A percentile compares a stretch with the other conserved stretches of the same genome.
These are phyloP conservation scores for Simplicillium aogashimaense DNA, from an alignment of 2,329 filamentous ascomycete genomes.

Conservation along the genomic window DNA sequence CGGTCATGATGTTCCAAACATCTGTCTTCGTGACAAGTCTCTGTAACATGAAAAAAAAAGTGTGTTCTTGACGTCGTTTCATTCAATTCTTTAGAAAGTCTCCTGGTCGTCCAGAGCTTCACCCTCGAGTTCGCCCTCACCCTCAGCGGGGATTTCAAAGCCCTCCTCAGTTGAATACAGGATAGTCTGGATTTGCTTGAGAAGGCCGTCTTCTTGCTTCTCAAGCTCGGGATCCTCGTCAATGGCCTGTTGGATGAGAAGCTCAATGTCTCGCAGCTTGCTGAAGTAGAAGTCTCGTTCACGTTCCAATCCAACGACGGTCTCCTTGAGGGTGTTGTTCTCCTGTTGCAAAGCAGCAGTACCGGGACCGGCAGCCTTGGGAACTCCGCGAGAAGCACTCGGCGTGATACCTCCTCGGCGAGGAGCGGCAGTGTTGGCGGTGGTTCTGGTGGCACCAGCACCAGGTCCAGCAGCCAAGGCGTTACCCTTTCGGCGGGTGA, in stretches of 20 bases:
- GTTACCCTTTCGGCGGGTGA: conserved; percentile 72
- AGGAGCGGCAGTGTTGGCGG: conserved; percentile 39
- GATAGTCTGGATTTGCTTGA: conserved; percentile 95
- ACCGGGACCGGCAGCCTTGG: conserved; percentile 43
- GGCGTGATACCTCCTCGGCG: conserved; percentile 52
- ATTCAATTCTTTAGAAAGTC: conserved; percentile 49
- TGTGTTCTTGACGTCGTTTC: too few relatives aligned
- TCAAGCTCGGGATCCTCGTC: conserved; percentile 89
- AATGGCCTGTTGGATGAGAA: conserved; percentile 85
- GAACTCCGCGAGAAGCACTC: conserved; percentile 40
- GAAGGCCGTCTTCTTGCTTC: conserved; percentile 81
- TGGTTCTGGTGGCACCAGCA: conserved; percentile 34
- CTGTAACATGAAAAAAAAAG: too few relatives aligned
- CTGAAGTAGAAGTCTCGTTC: conserved; percentile 99
- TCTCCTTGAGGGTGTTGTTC: conserved; percentile 86
- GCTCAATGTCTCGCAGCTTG: conserved; percentile 94
- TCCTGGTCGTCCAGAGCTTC: conserved; percentile 68
- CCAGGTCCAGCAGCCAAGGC: conserved; percentile 43
- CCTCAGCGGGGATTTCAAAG: conserved; percentile 82
- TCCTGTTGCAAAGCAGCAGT: conserved; percentile 71
- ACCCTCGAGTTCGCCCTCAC: conserved; percentile 9
- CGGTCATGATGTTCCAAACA: too few relatives aligned
- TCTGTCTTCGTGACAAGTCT: too few relatives aligned
- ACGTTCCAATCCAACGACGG: conserved; percentile 85
- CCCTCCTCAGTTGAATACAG: conserved; percentile 93